These are phyloP conservation scores for Physaria fendleri DNA, from an alignment of 345 rosid species.

Conservation along the genomic window DNA sequence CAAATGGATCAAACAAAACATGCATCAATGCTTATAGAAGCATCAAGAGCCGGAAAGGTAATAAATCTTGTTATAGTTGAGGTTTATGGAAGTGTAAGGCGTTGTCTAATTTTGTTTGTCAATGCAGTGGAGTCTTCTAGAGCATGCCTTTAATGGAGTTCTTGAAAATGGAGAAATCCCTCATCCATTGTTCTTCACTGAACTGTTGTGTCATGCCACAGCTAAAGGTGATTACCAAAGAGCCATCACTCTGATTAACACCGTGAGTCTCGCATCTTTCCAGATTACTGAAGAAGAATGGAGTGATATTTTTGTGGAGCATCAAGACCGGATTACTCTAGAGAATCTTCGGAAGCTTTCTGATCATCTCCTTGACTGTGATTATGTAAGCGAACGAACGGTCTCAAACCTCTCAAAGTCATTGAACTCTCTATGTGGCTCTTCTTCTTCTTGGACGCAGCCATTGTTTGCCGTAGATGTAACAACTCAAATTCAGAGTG, in stretches of 20 bases:
- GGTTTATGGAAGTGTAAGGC: slow-evolving; percentile 15
- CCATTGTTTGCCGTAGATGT: slow-evolving; percentile 17
- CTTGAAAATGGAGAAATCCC: slow-evolving; percentile 89
- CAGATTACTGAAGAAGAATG: slow-evolving; percentile 74
- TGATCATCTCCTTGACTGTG: slow-evolving; percentile 40
- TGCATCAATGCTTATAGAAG: slow-evolving; percentile 54
- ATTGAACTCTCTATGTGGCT: slow-evolving; percentile 37
- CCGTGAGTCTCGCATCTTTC: slow-evolving; percentile 69
- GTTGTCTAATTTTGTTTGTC: slow-evolving; percentile 3
- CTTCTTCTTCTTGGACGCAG: slow-evolving; percentile 17
- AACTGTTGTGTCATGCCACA: slow-evolving; percentile 62
- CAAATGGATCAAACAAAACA: slow-evolving; percentile 63
- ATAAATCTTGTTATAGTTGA: neutral
- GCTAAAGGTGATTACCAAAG: slow-evolving; percentile 48
- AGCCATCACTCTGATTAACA: slow-evolving; percentile 50
- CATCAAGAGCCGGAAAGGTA: slow-evolving; percentile 87
- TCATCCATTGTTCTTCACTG: slow-evolving; percentile 46
- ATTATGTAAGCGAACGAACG: slow-evolving; percentile 46
- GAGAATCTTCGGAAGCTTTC: slow-evolving; percentile 43
- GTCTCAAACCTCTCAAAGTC: slow-evolving; percentile 57
- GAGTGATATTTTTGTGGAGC: slow-evolving; percentile 45
- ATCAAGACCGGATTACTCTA: slow-evolving; percentile 32
- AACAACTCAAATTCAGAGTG: slow-evolving; percentile 4
- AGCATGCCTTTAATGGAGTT: slow-evolving; percentile 71
- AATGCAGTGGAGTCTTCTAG: slow-evolving; percentile 65